Conservation (phyloP, 2,329 filamentous ascomycete species). For the Penicillium sp. region DNA sequence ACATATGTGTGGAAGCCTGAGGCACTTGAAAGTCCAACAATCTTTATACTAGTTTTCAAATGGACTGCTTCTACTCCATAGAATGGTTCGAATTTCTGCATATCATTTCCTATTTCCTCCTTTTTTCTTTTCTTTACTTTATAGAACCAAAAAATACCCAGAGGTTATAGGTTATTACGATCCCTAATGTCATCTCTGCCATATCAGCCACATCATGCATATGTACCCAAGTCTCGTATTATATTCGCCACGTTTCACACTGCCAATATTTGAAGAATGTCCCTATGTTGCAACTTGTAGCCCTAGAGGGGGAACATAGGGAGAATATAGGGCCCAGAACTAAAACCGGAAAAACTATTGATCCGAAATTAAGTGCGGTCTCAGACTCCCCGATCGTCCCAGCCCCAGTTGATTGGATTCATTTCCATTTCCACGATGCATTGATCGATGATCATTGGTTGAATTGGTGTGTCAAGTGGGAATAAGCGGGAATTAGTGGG, state of each 20-base stretch:
- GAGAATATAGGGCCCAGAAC: neutral
- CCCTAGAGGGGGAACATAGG: too few relatives aligned
- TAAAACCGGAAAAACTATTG: neutral
- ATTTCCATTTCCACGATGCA: neutral
- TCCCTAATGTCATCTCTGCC: too few relatives aligned
- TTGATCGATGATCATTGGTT: neutral
- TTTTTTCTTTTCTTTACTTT: too few relatives aligned
- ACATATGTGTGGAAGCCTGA: neutral
- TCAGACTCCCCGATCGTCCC: neutral
- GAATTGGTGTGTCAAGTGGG: neutral
- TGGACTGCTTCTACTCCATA: neutral
- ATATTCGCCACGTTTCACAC: too few relatives aligned
- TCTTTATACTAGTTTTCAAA: too few relatives aligned
- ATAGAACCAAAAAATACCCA: too few relatives aligned
- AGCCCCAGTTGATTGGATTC: neutral
- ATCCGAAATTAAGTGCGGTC: constrained; percentile 1
- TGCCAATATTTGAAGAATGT: too few relatives aligned
- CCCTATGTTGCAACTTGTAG: too few relatives aligned
- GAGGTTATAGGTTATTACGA: too few relatives aligned
- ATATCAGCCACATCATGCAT: too few relatives aligned
- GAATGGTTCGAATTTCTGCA: neutral
- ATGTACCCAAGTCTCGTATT: too few relatives aligned
- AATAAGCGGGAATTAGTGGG: neutral
- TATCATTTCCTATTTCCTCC: neutral
- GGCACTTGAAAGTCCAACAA: neutral